Evolutionary conservation across 768 basidiomycete species (phyloP).

Genomic region (Xerocomellus chrysenteron): DNA sequence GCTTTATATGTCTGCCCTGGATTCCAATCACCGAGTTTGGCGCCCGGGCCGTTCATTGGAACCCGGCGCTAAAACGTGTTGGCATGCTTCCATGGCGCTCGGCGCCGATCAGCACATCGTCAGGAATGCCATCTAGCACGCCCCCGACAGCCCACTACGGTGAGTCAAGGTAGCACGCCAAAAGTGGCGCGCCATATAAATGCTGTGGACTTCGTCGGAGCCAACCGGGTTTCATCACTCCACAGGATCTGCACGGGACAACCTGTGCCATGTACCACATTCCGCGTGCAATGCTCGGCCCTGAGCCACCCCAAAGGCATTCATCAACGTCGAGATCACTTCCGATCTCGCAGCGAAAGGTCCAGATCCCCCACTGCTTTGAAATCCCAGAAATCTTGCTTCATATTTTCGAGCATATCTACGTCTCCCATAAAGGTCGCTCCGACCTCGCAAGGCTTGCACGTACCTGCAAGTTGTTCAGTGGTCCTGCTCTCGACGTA

Average conservation of each 20-base stretch:
- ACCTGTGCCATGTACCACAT: neutral
- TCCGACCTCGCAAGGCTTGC: constrained; percentile 16
- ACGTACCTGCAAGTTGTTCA: constrained; percentile 18
- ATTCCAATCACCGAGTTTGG: constrained; percentile 14
- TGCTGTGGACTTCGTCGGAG: constrained; percentile 2
- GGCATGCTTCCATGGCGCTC: neutral
- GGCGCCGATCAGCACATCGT: neutral
- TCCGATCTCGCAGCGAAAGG: neutral
- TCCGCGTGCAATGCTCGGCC: neutral
- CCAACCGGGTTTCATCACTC: neutral
- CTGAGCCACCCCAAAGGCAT: neutral
- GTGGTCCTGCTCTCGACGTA: constrained; percentile 19
- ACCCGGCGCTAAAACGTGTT: neutral
- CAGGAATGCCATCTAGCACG: neutral
- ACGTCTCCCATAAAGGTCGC: neutral
- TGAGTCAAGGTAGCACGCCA: neutral
- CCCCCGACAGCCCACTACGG: neutral
- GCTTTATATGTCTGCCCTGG: constrained; percentile 21
- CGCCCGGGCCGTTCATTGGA: constrained; percentile 5
- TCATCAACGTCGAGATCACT: neutral
- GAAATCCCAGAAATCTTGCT: constrained; percentile 20
- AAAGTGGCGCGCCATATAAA: neutral
- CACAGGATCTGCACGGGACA: constrained; percentile 1
- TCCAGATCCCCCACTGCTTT: constrained; percentile 9
- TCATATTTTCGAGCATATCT: constrained; percentile 19